Evolutionary conservation across 305 asterid species (phyloP), one percentile per base, ranked within the genome.

Genomic region (Lippia alba): DNA sequence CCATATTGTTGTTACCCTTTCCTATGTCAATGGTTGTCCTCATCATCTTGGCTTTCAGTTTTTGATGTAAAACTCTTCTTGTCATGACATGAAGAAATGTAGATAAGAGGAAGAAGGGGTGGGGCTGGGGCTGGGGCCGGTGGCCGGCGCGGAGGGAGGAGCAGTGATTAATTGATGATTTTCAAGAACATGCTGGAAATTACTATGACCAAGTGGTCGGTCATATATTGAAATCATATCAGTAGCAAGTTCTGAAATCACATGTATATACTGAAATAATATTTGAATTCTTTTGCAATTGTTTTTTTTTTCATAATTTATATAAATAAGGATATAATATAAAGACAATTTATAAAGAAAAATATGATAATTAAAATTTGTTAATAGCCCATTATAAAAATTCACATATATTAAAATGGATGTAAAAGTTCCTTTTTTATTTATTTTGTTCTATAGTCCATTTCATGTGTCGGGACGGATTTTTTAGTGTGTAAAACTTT

Each of bases 1-100:
- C 41, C 56, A 58, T 49, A 51, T 14, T 8, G 10, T 57, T 63
- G 44, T 58, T 60, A 36, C 80, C 74, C 51, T 58, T 76, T 24
- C 73, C 64, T 12, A 4, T 50, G 34, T 20, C 73, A 9, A 32
- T 46, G 17, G 10, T 17, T 59, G 15, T 67, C 48, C 58, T 72
- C 32, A 15, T 72, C 30, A 15, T 67, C 17, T 65, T 45, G 45
- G 1, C 54, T 24, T 41, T 60, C 12, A 39, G 44, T 55, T 16
- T 59, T 57, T 65, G 46, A 54, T n/a, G 17, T 3, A 33, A 33
- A 41, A 14, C 3, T 4, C 36, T 24, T 63, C 41, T 36, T 36
- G 41, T 36, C 41, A 36, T 24, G 30, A 24, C 30, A 24, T 24
- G 30, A 24, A 24, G 30, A 24, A 24, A 1, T 24, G 30, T 24